Base-by-base conservation (phyloP, 2,329 filamentous ascomycete species). In the Geosmithia flava region DNA sequence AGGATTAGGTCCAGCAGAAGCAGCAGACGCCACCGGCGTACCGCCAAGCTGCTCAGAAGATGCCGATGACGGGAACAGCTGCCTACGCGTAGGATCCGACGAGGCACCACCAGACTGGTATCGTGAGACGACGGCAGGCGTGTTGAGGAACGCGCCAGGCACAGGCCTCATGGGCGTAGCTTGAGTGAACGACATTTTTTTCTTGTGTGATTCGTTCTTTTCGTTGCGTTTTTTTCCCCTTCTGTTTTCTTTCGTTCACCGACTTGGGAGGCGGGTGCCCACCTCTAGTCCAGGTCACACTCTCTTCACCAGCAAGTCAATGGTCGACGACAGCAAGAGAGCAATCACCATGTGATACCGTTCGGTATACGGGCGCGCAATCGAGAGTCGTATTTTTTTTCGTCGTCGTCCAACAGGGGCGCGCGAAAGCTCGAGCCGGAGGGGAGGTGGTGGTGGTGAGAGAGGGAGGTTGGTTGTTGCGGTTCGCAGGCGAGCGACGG, bases 121-220 rank as follows among this genome's bases (percentile, higher is more conserved):
- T 55, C 72, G 70, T 47, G 72, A 72, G 48, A 68, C 63, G 37
- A 75, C 70, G 49, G 82, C 85, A 45, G 86, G 86, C 20, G 87
- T 91, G 57, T 83, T 79, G 59, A 88, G 67, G 60, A 83, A 91
- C 58, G 82, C 81, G 68, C 86, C 86, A 43, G 86, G 86, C 45
- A 88, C 71, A 52, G 79, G 79, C 57, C 85, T 80, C 67, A 83
- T 74, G 40, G 86, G 86, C 49, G 86, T 87, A 53, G 68, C 68
- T 54, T 68, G 68, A 20, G 71, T 66, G 54, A 77, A 75, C 47
- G 77, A 70, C 78, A 81, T 81, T 37, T 37, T 37, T 37, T 37
- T 37, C 15, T 37, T n/a, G n/a, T n/a, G n/a, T n/a, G n/a, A 11
- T 16, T 37, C 33, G 5, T 15, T 46, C 44, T 29, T n/a, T 46